Evolutionary conservation across 306 rosid genomes (phyloP).

Genomic region (Citrullus colocynthis): DNA sequence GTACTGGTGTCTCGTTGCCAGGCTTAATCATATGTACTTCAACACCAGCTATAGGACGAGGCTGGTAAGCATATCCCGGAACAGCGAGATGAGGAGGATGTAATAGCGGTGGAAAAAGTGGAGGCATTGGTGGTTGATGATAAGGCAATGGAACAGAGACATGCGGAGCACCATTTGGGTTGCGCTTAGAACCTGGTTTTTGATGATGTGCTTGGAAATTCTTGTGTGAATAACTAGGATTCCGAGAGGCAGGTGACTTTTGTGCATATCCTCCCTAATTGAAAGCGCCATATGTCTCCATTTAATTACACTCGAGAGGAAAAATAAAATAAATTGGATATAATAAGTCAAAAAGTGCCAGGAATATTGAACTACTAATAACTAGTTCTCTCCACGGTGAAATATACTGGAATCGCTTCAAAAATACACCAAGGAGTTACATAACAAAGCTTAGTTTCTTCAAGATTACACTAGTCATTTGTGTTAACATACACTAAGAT

Average conservation of each 20-base stretch:
- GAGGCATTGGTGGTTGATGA: constrained; percentile 42
- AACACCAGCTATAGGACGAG: constrained; percentile 45
- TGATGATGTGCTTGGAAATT: constrained; percentile 47
- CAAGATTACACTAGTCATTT: background rate
- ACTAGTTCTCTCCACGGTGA: background rate
- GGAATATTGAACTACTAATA: background rate
- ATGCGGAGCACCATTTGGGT: constrained; percentile 36
- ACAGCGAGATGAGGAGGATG: constrained; percentile 53
- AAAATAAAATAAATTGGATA: background rate
- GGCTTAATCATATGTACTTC: constrained; percentile 50
- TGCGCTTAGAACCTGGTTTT: constrained; percentile 51
- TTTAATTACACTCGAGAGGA: background rate
- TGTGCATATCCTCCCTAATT: constrained; percentile 36
- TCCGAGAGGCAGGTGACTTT: constrained; percentile 50
- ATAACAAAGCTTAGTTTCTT: background rate
- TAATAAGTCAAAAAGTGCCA: background rate
- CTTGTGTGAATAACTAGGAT: constrained; percentile 34
- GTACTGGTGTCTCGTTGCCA: constrained; percentile 41
- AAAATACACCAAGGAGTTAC: background rate
- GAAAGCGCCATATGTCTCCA: constrained; percentile 3
- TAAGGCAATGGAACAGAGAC: constrained; percentile 45
- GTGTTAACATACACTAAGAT: background rate
- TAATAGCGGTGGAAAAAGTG: constrained; percentile 44
- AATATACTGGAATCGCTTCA: background rate
- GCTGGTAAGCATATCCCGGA: constrained; percentile 57